Evolutionary conservation across 768 basidiomycete species (phyloP), one percentile per base, ranked within the genome.

Genomic region (Pisolithus tinctorius): DNA sequence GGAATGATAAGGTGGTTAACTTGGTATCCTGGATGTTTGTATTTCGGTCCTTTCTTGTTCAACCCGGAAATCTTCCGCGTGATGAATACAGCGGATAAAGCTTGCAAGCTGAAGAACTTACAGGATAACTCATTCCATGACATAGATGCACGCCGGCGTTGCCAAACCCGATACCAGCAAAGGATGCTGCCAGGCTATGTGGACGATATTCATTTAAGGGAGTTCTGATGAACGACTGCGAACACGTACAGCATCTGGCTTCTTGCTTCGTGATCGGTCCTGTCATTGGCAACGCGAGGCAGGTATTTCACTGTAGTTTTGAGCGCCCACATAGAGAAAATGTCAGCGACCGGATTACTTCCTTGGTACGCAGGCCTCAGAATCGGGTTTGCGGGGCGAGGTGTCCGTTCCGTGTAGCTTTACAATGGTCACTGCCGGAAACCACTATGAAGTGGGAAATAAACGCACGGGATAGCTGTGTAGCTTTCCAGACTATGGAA

Each of bases 401-500:
- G 95, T 1, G 78, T 83, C 45, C 95, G 86, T 68, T 95, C 89
- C 17, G 83, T 85, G 66, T 95, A 95, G n/a, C 88, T 90, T 51
- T 7, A 43, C 37, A 39, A 47, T 23, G 45, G 39, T 55, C 36
- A 53, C 41, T 48, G 55, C 57, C 51, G 40, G 41, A 7, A 43
- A 36, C 38, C 1, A 34, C 30, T 14, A 36, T 17, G 17, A 31
- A 44, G 39, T n/a, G 43, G 40, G 47, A 37, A 36, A 9, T 7
- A 14, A 27, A 70, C 80, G 65, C 63, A 95, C 83, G 91, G 93
- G 57, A 96, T 93, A 5, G 93, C 89, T 7, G 93, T 95, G 65
- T 88, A 95, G 53, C 86, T 92, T 68, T 98, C 94, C 69, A 97
- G 74, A 48, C 93, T 90, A 60, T 98, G 95, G 79, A 97, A 97